These are phyloP conservation scores for Pythium oligandrum DNA, from an alignment of 352 stramenopile genomes.

Conservation along the genomic window DNA sequence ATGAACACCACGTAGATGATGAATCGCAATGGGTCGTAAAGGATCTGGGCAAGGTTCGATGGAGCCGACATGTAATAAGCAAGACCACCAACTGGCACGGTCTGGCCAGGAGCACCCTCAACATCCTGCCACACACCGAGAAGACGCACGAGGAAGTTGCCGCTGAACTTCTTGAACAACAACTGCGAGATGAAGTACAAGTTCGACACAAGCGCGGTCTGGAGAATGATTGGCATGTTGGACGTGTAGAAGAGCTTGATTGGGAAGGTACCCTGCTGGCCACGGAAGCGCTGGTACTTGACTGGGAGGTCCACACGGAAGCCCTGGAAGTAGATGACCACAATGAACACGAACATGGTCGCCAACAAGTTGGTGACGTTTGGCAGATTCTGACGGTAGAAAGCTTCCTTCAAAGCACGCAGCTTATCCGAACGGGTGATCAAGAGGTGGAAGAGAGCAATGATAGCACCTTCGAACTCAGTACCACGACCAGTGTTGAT, in stretches of 20 bases:
- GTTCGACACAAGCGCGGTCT: conserved; percentile 98
- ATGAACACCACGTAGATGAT: conserved; percentile 99
- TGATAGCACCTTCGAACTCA: conserved; percentile 99
- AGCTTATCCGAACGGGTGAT: conserved; percentile 98
- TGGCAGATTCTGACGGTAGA: conserved; percentile 98
- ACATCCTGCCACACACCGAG: conserved; percentile 98
- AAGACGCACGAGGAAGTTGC: conserved; percentile 97
- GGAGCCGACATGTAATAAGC: conserved; percentile 99
- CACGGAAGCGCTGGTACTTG: conserved; percentile 99
- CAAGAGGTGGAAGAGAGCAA: conserved; percentile 98
- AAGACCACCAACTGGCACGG: conserved; percentile 95
- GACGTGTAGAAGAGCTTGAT: conserved; percentile 99
- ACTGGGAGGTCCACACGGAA: conserved; percentile 91
- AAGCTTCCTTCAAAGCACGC: conserved; percentile 95
- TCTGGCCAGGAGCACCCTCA: conserved; percentile 91
- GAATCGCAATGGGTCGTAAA: conserved; percentile 98
- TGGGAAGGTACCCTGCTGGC: conserved; percentile 98
- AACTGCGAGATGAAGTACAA: conserved; percentile 99
- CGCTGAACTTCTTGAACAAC: conserved; percentile 98
- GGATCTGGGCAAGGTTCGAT: conserved; percentile 93
- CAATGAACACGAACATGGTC: conserved; percentile 98
- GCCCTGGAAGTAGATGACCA: conserved; percentile 99
- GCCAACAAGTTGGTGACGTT: conserved; percentile 99
- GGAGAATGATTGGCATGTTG: conserved; percentile 99
- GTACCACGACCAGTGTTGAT: conserved; percentile 99